phyloP scores from a whole-genome alignment of 2,329 filamentous ascomycete genomes.

The Aspergillus sp. region DNA sequence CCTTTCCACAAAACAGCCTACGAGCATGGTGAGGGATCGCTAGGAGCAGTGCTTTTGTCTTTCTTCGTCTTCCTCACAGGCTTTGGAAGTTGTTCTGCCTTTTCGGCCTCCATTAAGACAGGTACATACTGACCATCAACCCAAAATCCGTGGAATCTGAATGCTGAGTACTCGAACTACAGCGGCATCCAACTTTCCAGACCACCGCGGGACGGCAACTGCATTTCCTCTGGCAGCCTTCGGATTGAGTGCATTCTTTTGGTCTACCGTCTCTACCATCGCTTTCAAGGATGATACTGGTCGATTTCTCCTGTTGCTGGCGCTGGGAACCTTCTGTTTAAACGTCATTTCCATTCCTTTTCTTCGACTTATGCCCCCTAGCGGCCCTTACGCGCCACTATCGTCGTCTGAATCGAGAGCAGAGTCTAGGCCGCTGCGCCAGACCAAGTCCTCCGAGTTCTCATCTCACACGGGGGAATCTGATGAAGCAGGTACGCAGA shows the following conservation, averaged over 20 bases:
- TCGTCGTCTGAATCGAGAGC: constrained; percentile 20
- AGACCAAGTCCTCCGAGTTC: constrained; percentile 25
- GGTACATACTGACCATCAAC: constrained; percentile 31
- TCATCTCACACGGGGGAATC: constrained; percentile 16
- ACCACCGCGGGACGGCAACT: constrained; percentile 85
- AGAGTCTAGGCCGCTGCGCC: constrained; percentile 27
- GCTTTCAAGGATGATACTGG: constrained; percentile 78
- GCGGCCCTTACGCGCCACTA: constrained; percentile 39
- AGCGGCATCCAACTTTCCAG: constrained; percentile 85
- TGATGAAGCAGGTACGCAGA: constrained; percentile 34
- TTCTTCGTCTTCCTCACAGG: constrained; percentile 82
- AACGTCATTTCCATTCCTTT: constrained; percentile 78
- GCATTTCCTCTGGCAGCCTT: constrained; percentile 90
- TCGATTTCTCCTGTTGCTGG: constrained; percentile 71
- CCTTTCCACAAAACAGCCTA: constrained; percentile 50
- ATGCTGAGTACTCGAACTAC: constrained; percentile 19
- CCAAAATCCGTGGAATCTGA: background rate
- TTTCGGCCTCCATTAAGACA: constrained; percentile 77
- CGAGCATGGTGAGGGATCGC: constrained; percentile 56
- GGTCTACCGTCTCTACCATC: constrained; percentile 69
- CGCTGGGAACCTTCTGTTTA: constrained; percentile 69
- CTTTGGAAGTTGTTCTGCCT: constrained; percentile 84
- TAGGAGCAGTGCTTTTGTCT: constrained; percentile 57
- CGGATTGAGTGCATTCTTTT: constrained; percentile 93
- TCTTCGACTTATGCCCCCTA: constrained; percentile 63